Base-by-base conservation (phyloP, 257 asterid genomes). In the Osmanthus fragrans region DNA sequence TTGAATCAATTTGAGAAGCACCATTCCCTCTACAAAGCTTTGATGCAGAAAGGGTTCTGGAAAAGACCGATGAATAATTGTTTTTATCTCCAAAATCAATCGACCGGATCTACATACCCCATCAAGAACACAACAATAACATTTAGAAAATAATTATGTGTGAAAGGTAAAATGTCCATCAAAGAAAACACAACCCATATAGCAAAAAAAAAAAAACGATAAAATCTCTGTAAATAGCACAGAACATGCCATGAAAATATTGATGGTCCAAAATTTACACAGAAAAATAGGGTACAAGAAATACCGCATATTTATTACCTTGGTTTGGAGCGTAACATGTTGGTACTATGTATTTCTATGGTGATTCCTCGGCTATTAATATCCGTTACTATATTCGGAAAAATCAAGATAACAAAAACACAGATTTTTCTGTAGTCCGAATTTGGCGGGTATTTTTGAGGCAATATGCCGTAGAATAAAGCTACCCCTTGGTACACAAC, bases 321-420 rank as follows among this genome's bases (percentile, higher is more conserved):
- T 73, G 90, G 81, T 86, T 87, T 92, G 76, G 97, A 88, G 78
- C 90, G 91, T 72, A 79, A 58, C 97, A 89, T 92, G 71, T 67
- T 87, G 84, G 30, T 2, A 54, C n/a, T 68, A 42, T 58, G 71
- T 33, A 51, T 15, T 74, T 15, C 72, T 73, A 42, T 40, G 84
- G 10, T 54, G 80, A 79, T 77, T 89, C 83, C 72, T 76, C 86
- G 92, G 87, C 80, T 27, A 2, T 29, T 83, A 36, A 82, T 71
- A 80, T 79, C 78, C 76, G 68, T 72, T 58, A 13, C 84, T 81
- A 80, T 84, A 80, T 80, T 87, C 85, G 86, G 88, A 74, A 63
- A 82, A 81, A 82, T 85, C 85, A 37, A 25, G 71, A 72, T 79
- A 54, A 72, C 7, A 58, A 45, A 56, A 33, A 47, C 2, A 19